These are phyloP conservation scores for Debaryomyces singareniensis DNA, from an alignment of 1,139 yeast genomes.

Conservation along the genomic window DNA sequence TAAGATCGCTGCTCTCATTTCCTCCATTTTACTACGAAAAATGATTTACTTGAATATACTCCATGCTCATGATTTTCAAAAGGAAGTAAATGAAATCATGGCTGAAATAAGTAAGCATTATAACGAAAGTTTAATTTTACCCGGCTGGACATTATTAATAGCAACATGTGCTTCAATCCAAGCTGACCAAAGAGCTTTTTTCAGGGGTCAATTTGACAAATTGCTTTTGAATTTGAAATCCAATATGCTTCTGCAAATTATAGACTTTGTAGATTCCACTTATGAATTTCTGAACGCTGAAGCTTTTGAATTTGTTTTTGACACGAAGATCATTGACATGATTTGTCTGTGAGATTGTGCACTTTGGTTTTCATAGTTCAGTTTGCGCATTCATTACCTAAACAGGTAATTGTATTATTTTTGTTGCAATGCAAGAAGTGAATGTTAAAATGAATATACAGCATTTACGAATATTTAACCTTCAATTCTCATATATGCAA, in stretches of 20 bases:
- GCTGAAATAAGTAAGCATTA: constrained; percentile 2
- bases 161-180: constrained; percentile 3
- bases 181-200: constrained; percentile 1
- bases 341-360: too few species aligned
- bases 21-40: constrained; percentile 3
- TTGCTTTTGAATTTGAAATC: too few species aligned
- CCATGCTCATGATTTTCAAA: constrained; percentile 3
- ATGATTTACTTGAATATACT: constrained; percentile 2
- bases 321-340: constrained; percentile 1
- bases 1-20: constrained; percentile 2
- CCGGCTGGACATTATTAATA: constrained; percentile 4
- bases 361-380: too few species aligned
- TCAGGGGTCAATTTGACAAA: constrained; percentile 3
- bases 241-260: constrained; percentile 4
- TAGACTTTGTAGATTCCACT: constrained; percentile 2
- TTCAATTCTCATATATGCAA: too few species aligned
- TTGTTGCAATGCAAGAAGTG: too few species aligned
- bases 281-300: neutral
- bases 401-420: too few species aligned
- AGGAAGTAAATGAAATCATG: constrained; percentile 2
- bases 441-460: too few species aligned
- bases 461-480: too few species aligned
- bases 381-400: too few species aligned
- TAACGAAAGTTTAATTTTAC: constrained; percentile 4
- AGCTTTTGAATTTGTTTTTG: constrained; percentile 1